Conservation (phyloP, 2,329 filamentous ascomycete species). For the Escovopsis weberi region DNA sequence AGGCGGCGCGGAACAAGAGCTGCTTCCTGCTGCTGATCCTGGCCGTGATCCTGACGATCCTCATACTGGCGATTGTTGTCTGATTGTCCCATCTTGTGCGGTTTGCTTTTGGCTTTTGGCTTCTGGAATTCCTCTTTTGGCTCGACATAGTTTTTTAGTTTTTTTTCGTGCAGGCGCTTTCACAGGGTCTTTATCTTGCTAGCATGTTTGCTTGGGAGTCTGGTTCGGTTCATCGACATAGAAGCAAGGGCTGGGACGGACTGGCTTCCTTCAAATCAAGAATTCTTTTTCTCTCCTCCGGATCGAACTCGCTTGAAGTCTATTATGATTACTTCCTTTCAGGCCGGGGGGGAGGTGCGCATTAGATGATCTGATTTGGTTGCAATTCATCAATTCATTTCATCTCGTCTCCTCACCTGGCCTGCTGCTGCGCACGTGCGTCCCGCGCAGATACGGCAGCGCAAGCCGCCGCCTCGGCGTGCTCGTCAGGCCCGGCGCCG, state of each 20-base stretch:
- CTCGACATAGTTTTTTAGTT: no score
- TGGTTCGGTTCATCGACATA: neutral
- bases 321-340: no score
- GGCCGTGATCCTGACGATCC: constrained; percentile 75
- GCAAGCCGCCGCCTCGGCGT: constrained; percentile 4
- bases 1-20: constrained; percentile 84
- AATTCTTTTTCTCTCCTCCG: neutral
- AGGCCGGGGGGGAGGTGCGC: no score
- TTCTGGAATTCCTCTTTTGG: no score
- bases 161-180: constrained; percentile 4
- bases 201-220: constrained; percentile 2
- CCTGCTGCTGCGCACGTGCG: neutral
- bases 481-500: constrained; percentile 7
- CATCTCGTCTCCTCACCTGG: constrained; percentile 6
- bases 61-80: constrained; percentile 73
- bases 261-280: neutral
- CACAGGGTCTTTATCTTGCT: neutral
- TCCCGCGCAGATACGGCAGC: constrained; percentile 12
- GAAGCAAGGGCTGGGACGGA: no score
- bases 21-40: constrained; percentile 85
- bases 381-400: constrained; percentile 2
- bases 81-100: constrained; percentile 21
- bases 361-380: no score
- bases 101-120: no score
- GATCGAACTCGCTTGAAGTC: no score